These are phyloP conservation scores for Gossypium rotundifolium DNA, from an alignment of 345 rosid species.

Conservation along the genomic window DNA sequence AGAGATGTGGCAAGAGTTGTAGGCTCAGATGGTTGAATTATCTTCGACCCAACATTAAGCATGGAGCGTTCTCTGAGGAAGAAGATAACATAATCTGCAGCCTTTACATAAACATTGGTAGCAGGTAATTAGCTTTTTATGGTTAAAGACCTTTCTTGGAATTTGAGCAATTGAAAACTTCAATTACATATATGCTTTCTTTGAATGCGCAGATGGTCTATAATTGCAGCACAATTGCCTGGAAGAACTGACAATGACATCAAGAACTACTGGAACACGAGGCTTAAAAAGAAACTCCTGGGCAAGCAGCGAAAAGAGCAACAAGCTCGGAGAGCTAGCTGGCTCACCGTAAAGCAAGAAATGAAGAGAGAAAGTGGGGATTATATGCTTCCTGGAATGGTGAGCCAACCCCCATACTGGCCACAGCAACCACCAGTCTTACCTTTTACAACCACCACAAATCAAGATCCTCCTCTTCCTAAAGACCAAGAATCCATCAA, in stretches of 20 bases:
- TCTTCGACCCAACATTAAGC: conserved; percentile 53
- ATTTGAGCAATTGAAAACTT: background rate
- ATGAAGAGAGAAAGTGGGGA: conserved; percentile 33
- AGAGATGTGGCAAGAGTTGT: conserved; percentile 59
- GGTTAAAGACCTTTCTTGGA: background rate
- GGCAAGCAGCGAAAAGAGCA: conserved; percentile 59
- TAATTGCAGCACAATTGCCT: conserved; percentile 75
- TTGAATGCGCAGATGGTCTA: conserved; percentile 55
- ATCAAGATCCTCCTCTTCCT: conserved; percentile 20
- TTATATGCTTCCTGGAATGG: conserved; percentile 13
- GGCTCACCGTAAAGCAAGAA: conserved; percentile 35
- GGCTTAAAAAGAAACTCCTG: conserved; percentile 67
- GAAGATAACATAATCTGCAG: conserved; percentile 53
- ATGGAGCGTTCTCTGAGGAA: conserved; percentile 57
- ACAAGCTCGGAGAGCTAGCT: conserved; percentile 26
- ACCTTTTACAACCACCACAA: conserved; percentile 4
- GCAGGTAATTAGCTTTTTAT: conserved; percentile 30
- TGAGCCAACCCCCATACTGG: conserved; percentile 30
- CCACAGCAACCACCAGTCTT: conserved; percentile 21
- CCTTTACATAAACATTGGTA: conserved; percentile 46
- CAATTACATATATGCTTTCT: background rate
- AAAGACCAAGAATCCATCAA: conserved; percentile 38
- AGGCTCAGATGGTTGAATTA: conserved; percentile 53
- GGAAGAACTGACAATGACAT: conserved; percentile 82
- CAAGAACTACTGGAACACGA: conserved; percentile 82